Conservation (phyloP, 306 rosid species). For the Corylus heterophylla region DNA sequence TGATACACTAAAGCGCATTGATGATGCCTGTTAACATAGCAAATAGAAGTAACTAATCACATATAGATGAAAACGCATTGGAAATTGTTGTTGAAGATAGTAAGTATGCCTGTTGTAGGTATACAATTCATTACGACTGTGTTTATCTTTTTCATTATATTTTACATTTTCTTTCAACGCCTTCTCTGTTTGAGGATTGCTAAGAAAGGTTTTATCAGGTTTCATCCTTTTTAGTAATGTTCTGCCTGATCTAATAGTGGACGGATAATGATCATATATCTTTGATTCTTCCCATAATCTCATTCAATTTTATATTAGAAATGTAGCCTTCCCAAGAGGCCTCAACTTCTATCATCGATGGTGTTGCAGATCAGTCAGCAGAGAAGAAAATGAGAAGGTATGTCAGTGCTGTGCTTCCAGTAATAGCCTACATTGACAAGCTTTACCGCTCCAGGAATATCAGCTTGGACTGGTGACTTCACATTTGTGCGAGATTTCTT, state of each 20-base stretch:
- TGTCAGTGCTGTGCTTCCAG: slow-evolving; percentile 58
- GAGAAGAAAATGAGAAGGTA: slow-evolving; percentile 87
- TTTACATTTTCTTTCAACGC: background rate
- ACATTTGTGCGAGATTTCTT: background rate
- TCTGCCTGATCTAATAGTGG: background rate
- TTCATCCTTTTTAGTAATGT: background rate
- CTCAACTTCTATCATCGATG: slow-evolving; percentile 6
- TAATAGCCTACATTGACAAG: slow-evolving; percentile 76
- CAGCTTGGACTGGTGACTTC: slow-evolving; percentile 79
- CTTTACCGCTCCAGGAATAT: slow-evolving; percentile 68
- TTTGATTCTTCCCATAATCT: background rate
- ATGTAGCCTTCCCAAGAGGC: background rate
- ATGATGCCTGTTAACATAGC: background rate
- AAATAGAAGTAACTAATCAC: too few species aligned
- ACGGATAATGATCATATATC: background rate
- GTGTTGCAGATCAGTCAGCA: slow-evolving; percentile 69
- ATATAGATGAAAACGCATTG: background rate
- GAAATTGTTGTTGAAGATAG: background rate
- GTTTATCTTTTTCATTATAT: background rate
- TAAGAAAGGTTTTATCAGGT: background rate
- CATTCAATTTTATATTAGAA: background rate
- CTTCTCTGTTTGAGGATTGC: background rate
- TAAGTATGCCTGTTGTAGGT: background rate
- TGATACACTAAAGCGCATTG: background rate
- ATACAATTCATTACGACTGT: too few species aligned